Percentiles rank a stretch among this genome's conserved stretches.
These are phyloP conservation scores for Arthrobotrys conoides DNA, from an alignment of 2,329 filamentous ascomycete species.

Conservation along the genomic window DNA sequence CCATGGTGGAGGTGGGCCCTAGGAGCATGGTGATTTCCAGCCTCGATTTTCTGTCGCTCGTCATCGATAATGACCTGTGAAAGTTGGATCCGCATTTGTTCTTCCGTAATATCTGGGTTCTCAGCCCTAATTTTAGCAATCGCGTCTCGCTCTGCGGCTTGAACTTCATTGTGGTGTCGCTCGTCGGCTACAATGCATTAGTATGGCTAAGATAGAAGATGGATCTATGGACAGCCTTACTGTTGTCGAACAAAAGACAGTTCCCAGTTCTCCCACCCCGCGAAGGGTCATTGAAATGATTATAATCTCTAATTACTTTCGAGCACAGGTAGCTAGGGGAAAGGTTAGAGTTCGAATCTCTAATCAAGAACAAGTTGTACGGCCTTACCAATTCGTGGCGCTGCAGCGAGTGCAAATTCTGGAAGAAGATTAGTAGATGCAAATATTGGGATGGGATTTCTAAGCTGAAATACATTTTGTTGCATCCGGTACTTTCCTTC, in stretches of 20 bases:
- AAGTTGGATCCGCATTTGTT: constrained; percentile 74
- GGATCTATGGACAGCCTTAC: constrained; percentile 17
- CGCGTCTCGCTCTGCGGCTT: constrained; percentile 74
- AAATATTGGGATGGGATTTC: no score
- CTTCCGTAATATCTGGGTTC: constrained; percentile 75
- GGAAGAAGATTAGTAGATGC: constrained; percentile 9
- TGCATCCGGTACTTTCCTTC: constrained; percentile 80
- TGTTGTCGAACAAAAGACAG: constrained; percentile 78
- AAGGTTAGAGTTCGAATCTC: neutral
- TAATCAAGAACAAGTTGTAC: neutral
- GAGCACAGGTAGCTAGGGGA: constrained; percentile 78
- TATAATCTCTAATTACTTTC: constrained; percentile 74
- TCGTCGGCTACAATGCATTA: constrained; percentile 67
- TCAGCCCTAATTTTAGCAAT: constrained; percentile 72
- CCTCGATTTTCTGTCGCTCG: constrained; percentile 59
- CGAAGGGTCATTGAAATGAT: constrained; percentile 76
- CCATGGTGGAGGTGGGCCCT: neutral
- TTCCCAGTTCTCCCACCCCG: constrained; percentile 71
- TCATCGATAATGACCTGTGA: constrained; percentile 71
- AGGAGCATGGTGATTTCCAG: constrained; percentile 27
- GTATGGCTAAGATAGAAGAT: neutral
- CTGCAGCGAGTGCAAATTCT: constrained; percentile 74
- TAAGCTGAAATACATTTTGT: constrained; percentile 75
- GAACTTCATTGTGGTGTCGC: constrained; percentile 76
- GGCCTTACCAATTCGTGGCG: constrained; percentile 72